Evolutionary conservation across 768 basidiomycete species (phyloP).

Genomic region (Termitomyces sp.): DNA sequence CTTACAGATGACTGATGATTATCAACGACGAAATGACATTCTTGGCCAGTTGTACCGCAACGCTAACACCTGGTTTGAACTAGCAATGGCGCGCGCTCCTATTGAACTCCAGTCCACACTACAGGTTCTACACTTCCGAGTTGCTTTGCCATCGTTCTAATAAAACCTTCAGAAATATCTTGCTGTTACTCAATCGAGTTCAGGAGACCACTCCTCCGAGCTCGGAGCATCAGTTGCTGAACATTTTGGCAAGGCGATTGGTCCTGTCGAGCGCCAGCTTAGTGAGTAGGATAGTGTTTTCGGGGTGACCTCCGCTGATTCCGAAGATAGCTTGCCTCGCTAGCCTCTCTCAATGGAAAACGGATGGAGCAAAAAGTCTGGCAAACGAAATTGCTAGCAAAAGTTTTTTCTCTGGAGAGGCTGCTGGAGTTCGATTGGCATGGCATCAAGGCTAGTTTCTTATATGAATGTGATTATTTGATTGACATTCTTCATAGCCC

Average conservation of each 20-base stretch:
- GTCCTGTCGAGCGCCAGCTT: slow-evolving; percentile 70
- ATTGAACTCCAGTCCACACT: slow-evolving; percentile 90
- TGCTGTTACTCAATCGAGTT: slow-evolving; percentile 62
- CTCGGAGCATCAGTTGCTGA: slow-evolving; percentile 90
- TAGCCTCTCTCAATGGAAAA: slow-evolving; percentile 56
- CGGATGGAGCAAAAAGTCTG: slow-evolving; percentile 79
- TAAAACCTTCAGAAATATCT: slow-evolving; percentile 72
- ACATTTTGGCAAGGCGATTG: slow-evolving; percentile 78
- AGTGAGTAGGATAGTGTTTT: slow-evolving; percentile 39
- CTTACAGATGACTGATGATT: slow-evolving; percentile 82
- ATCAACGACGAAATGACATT: slow-evolving; percentile 81
- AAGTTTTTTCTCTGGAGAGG: slow-evolving; percentile 86
- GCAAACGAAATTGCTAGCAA: slow-evolving; percentile 87
- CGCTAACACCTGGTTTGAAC: slow-evolving; percentile 80
- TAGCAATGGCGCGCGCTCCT: slow-evolving; percentile 85
- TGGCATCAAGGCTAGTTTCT: slow-evolving; percentile 51
- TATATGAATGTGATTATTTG: not conserved
- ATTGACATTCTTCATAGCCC: slow-evolving; percentile 30
- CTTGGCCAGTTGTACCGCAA: slow-evolving; percentile 69
- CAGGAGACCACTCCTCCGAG: slow-evolving; percentile 76
- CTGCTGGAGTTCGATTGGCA: slow-evolving; percentile 73
- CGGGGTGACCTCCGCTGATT: not conserved
- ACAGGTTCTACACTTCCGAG: slow-evolving; percentile 51
- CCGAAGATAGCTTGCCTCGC: slow-evolving; percentile 46
- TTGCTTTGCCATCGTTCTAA: not conserved